Percentiles rank a stretch among this genome's conserved stretches.
Evolutionary conservation across 805 yeast genomes (phyloP).

Genomic region (Candida peoriensis): DNA sequence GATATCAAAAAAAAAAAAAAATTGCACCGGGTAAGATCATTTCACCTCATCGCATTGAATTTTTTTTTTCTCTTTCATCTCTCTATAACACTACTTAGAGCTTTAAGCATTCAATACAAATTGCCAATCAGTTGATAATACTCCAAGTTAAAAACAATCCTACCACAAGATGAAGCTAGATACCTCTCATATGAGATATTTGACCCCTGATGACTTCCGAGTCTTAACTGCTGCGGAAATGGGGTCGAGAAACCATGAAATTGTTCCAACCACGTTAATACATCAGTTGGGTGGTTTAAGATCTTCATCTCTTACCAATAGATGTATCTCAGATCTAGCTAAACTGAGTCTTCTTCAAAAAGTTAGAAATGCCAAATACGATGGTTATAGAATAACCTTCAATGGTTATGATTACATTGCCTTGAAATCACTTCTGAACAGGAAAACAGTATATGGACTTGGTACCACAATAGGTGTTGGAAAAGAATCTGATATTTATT

Average conservation of each 20-base stretch:
- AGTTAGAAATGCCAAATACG: slow-evolving; percentile 87
- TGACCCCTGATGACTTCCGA: slow-evolving; percentile 85
- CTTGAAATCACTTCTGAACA: slow-evolving; percentile 71
- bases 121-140: too few species aligned
- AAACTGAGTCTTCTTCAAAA: slow-evolving; percentile 74
- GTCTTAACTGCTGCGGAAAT: slow-evolving; percentile 84
- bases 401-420: slow-evolving; percentile 93
- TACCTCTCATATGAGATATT: slow-evolving; percentile 87
- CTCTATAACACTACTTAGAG: too few species aligned
- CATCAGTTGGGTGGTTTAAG: slow-evolving; percentile 74
- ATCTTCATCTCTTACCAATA: slow-evolving; percentile 69
- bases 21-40: too few species aligned
- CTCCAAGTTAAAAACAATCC: background rate
- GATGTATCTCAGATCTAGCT: slow-evolving; percentile 81
- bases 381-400: slow-evolving; percentile 86
- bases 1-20: too few species aligned
- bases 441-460: slow-evolving; percentile 68
- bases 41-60: too few species aligned
- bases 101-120: too few species aligned
- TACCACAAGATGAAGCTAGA: slow-evolving; percentile 75
- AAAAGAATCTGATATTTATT: slow-evolving; percentile 92
- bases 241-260: slow-evolving; percentile 90
- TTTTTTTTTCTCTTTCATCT: too few species aligned
- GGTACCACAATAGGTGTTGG: slow-evolving; percentile 95
- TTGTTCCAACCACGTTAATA: slow-evolving; percentile 86